A percentile compares a stretch with the other conserved stretches of the same genome.
These are phyloP conservation scores for Parachaetomium inaequale DNA, from an alignment of 495 filamentous ascomycete species.

Conservation along the genomic window DNA sequence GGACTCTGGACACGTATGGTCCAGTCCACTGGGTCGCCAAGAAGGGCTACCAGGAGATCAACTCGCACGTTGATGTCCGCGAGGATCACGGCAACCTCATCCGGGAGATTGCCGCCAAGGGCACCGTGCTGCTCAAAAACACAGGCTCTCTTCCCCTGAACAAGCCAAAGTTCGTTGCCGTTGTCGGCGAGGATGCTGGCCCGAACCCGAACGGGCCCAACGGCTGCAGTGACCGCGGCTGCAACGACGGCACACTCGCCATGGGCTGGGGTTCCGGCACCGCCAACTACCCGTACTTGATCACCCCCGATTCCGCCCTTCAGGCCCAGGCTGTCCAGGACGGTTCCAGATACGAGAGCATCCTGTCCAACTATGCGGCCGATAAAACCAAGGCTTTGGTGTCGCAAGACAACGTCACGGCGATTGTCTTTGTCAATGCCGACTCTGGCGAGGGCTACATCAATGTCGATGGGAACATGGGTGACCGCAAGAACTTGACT, in stretches of 20 bases:
- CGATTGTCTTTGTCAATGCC: conserved; percentile 86
- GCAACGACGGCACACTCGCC: conserved; percentile 79
- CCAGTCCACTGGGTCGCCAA: conserved; percentile 59
- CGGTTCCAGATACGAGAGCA: conserved; percentile 62
- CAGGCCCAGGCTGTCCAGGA: conserved; percentile 64
- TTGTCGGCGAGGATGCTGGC: conserved; percentile 86
- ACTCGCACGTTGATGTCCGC: conserved; percentile 81
- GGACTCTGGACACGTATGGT: conserved; percentile 74
- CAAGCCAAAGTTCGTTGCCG: conserved; percentile 67
- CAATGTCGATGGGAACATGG: conserved; percentile 74
- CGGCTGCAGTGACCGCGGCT: conserved; percentile 77
- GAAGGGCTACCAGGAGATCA: conserved; percentile 65
- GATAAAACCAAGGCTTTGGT: conserved; percentile 58
- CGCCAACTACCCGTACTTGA: conserved; percentile 84
- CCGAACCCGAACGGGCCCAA: conserved; percentile 77
- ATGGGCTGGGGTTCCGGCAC: conserved; percentile 95
- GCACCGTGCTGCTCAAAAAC: conserved; percentile 90
- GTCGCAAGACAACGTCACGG: conserved; percentile 59
- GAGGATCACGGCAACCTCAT: conserved; percentile 68
- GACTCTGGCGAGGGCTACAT: conserved; percentile 87
- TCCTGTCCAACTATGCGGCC: conserved; percentile 70
- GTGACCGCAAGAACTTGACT: conserved; percentile 91
- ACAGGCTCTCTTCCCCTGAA: conserved; percentile 69
- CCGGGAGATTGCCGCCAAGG: conserved; percentile 68
- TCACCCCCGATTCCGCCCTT: conserved; percentile 83